A percentile compares a stretch with the other conserved stretches of the same genome.
phyloP scores from a whole-genome alignment of 2,329 filamentous ascomycete species.

The Pseudogymnoascus sp. region DNA sequence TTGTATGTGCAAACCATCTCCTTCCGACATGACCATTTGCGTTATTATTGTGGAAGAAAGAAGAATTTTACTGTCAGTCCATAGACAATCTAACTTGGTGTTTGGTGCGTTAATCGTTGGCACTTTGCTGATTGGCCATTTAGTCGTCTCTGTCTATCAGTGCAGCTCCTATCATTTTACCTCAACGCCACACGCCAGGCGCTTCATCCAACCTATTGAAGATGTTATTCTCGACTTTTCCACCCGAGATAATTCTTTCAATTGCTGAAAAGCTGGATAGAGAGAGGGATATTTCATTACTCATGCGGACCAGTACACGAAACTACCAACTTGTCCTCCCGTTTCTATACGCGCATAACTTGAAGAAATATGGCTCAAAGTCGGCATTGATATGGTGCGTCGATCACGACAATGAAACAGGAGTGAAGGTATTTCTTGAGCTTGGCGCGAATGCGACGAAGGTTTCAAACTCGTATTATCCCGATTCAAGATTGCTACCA shows the following conservation, averaged over 20 bases:
- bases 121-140: background rate
- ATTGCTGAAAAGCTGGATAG: background rate
- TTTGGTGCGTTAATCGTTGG: background rate
- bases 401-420: background rate
- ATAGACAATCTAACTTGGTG: background rate
- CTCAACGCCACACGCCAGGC: too few species aligned
- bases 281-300: background rate
- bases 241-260: background rate
- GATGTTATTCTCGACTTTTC: background rate
- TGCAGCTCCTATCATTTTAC: too few species aligned
- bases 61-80: background rate
- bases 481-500: background rate
- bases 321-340: background rate
- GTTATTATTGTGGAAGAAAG: background rate
- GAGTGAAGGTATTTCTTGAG: background rate
- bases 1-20: too few species aligned
- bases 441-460: background rate
- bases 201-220: background rate
- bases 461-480: background rate
- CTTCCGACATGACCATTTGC: too few species aligned
- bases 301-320: background rate
- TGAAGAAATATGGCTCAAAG: background rate
- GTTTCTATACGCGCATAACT: background rate
- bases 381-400: background rate
- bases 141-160: too few species aligned